Evolutionary conservation across 1,139 yeast genomes (phyloP).

Genomic region (Scheffersomyces quercinus): DNA sequence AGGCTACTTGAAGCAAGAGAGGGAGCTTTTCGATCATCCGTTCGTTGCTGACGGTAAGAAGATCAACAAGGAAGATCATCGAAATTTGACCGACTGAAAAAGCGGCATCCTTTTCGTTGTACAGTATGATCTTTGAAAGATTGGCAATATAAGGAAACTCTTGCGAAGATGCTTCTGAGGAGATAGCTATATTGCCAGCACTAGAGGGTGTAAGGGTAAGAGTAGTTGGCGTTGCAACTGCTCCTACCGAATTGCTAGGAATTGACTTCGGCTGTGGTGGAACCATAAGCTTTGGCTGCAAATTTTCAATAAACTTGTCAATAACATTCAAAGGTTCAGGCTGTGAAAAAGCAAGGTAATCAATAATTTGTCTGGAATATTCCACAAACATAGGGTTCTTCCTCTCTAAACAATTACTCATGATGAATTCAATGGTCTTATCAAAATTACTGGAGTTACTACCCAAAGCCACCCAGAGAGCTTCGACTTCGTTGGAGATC

Average conservation of each 20-base stretch:
- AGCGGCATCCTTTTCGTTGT: conserved; percentile 68
- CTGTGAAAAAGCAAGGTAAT: conserved; percentile 64
- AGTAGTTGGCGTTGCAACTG: neutral
- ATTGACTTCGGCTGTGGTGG: conserved; percentile 52
- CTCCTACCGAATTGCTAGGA: neutral
- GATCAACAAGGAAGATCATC: conserved; percentile 78
- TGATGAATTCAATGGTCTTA: conserved; percentile 68
- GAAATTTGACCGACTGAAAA: conserved; percentile 90
- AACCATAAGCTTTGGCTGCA: conserved; percentile 86
- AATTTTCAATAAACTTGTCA: conserved; percentile 63
- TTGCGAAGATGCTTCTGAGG: neutral
- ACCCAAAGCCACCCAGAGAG: conserved; percentile 91
- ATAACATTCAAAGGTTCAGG: conserved; percentile 58
- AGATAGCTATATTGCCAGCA: conserved; percentile 4
- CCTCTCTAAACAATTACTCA: conserved; percentile 67
- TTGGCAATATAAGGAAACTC: conserved; percentile 71
- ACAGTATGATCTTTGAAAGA: conserved; percentile 56
- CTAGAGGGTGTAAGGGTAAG: neutral
- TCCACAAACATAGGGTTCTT: conserved; percentile 77
- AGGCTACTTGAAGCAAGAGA: conserved; percentile 75
- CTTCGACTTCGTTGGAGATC: conserved; percentile 85
- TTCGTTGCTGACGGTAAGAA: conserved; percentile 63
- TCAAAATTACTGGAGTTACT: conserved; percentile 67
- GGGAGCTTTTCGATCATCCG: conserved; percentile 62
- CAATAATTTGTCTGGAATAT: conserved; percentile 76